phyloP scores from a whole-genome alignment of 805 yeast genomes.

The Wickerhamomyces kurtzmanii region DNA sequence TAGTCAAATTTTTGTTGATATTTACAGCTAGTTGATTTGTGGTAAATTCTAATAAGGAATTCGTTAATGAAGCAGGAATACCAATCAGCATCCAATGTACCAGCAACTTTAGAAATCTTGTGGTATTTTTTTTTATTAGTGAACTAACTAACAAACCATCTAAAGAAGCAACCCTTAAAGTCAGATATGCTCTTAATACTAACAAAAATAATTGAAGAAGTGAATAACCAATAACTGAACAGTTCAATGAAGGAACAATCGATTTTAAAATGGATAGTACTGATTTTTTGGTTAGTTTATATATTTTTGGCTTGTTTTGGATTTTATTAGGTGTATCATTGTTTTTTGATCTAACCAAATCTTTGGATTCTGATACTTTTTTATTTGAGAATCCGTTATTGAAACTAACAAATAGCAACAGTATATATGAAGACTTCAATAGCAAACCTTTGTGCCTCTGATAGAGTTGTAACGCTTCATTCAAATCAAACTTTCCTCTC shows the following conservation, averaged over 20 bases:
- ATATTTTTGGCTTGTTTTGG: no score
- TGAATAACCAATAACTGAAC: slow-evolving; percentile 14
- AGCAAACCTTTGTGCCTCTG: no score
- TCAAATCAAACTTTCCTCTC: no score
- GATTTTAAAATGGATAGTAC: no score
- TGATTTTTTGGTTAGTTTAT: no score
- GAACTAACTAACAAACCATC: slow-evolving; percentile 84
- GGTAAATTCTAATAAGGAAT: slow-evolving; percentile 56
- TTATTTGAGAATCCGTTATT: no score
- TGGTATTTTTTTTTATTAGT: slow-evolving; percentile 61
- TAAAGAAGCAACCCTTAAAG: slow-evolving; percentile 74
- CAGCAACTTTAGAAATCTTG: slow-evolving; percentile 51
- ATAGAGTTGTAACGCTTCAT: no score
- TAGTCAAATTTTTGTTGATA: slow-evolving; percentile 57
- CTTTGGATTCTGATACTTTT: no score
- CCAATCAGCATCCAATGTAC: slow-evolving; percentile 78
- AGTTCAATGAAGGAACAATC: slow-evolving; percentile 14
- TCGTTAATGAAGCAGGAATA: slow-evolving; percentile 74
- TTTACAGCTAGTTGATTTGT: slow-evolving; percentile 46
- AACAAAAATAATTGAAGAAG: slow-evolving; percentile 29
- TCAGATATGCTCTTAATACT: slow-evolving; percentile 58
- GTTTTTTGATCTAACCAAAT: no score
- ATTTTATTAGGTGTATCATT: no score
- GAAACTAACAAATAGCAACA: no score
- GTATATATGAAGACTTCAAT: no score